Conservation (phyloP, 768 basidiomycete species). For the Agrocybe chaxingu region DNA sequence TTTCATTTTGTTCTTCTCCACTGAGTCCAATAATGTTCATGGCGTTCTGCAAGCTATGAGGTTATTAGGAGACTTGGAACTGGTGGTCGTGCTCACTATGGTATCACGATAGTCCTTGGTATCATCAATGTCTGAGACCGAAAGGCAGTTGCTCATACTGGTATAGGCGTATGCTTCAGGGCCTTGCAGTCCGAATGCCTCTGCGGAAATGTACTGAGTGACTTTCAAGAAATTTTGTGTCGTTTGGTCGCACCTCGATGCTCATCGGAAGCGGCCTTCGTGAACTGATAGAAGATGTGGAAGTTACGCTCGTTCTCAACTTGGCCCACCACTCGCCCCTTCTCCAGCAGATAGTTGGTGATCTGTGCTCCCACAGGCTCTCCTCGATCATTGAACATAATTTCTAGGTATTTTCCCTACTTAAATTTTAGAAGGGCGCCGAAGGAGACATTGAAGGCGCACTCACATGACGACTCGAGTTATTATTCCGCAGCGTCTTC, state of each 20-base stretch:
- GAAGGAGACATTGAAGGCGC: neutral
- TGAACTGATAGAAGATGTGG: constrained; percentile 99
- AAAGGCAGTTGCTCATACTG: constrained; percentile 86
- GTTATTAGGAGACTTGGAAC: constrained; percentile 1
- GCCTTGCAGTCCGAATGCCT: constrained; percentile 92
- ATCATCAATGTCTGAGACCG: constrained; percentile 91
- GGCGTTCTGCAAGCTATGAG: constrained; percentile 57
- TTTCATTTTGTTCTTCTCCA: constrained; percentile 82
- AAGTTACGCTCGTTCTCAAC: constrained; percentile 96
- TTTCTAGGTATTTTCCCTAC: constrained; percentile 98
- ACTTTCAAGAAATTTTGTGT: neutral
- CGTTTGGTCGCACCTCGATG: constrained; percentile 66
- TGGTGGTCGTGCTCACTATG: constrained; percentile 48
- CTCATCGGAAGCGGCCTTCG: constrained; percentile 86
- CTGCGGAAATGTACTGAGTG: constrained; percentile 38
- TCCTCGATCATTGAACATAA: constrained; percentile 94
- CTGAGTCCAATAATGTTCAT: constrained; percentile 93
- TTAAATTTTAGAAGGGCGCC: constrained; percentile 18
- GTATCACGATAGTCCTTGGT: constrained; percentile 85
- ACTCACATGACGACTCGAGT: constrained; percentile 95
- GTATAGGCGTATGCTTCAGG: constrained; percentile 96
- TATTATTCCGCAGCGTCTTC: constrained; percentile 98
- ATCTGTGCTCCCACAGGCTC: constrained; percentile 98
- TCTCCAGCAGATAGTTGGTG: constrained; percentile 97
- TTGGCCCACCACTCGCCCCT: constrained; percentile 94